phyloP scores from a whole-genome alignment of 176 grass and related monocot genomes.

The Aegilops sharonensis region DNA sequence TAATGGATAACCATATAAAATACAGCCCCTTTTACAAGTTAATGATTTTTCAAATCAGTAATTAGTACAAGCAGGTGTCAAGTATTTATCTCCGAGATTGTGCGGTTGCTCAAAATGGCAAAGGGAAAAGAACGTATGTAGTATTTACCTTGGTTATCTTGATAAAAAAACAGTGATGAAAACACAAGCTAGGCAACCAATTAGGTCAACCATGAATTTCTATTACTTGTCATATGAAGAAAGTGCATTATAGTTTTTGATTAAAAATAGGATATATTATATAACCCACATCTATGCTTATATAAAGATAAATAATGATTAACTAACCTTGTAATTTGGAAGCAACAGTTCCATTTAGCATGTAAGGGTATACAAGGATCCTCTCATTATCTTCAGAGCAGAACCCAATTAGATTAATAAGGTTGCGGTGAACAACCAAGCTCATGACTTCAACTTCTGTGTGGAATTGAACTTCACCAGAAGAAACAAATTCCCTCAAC shows the following conservation, averaged over 20 bases:
- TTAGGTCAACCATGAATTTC: neutral
- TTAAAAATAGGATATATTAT: neutral
- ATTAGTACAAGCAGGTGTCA: neutral
- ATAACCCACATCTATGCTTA: neutral
- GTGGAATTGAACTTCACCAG: conserved; percentile 63
- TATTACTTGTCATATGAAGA: neutral
- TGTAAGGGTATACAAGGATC: conserved; percentile 83
- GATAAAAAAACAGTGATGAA: neutral
- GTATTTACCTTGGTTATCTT: neutral
- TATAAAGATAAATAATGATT: conserved; percentile 21
- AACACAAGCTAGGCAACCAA: neutral
- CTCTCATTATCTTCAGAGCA: conserved; percentile 64
- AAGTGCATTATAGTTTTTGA: neutral
- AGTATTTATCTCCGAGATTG: neutral
- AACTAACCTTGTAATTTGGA: conserved; percentile 81
- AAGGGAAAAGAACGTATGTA: neutral
- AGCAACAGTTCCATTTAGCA: conserved; percentile 81
- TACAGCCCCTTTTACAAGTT: neutral
- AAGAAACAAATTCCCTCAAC: conserved; percentile 44
- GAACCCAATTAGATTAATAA: conserved; percentile 66
- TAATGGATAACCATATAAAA: neutral
- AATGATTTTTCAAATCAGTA: neutral
- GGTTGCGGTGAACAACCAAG: conserved; percentile 75
- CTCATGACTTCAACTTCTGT: conserved; percentile 90
- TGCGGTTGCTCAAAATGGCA: neutral